Percentiles rank a stretch among this genome's conserved stretches.
Conservation (phyloP, 169 alveolate species). For the Plasmodium yoelii region DNA sequence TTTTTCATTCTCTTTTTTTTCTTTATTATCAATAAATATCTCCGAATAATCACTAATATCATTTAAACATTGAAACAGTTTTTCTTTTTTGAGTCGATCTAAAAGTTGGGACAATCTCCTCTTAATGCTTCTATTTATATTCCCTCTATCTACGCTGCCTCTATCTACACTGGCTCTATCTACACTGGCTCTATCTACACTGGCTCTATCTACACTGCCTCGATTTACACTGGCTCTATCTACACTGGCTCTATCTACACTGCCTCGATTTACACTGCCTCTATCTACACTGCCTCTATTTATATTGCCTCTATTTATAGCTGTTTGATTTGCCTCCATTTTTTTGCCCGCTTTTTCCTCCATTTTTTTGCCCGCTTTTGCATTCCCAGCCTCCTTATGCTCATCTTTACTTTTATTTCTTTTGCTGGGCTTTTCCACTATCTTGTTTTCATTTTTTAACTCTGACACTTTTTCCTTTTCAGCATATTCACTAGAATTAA, state of each 20-base stretch:
- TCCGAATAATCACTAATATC: constrained; percentile 23
- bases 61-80: constrained; percentile 1
- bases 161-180: no score
- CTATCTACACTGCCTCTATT: no score
- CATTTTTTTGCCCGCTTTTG: no score
- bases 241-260: no score
- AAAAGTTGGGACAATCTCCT: constrained; percentile 47
- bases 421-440: background rate
- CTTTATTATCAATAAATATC: background rate
- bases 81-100: constrained; percentile 24
- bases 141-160: no score
- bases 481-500: background rate
- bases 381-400: background rate
- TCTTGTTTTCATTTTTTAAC: background rate
- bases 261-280: no score
- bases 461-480: background rate
- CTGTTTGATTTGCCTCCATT: no score
- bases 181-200: no score
- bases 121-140: constrained; percentile 53
- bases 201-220: no score
- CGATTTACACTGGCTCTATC: no score
- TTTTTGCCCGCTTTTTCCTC: no score
- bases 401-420: background rate
- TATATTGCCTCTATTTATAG: no score
- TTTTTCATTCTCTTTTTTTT: background rate